Conservation (phyloP, 495 filamentous ascomycete species). For the Margaritispora aquatica region DNA sequence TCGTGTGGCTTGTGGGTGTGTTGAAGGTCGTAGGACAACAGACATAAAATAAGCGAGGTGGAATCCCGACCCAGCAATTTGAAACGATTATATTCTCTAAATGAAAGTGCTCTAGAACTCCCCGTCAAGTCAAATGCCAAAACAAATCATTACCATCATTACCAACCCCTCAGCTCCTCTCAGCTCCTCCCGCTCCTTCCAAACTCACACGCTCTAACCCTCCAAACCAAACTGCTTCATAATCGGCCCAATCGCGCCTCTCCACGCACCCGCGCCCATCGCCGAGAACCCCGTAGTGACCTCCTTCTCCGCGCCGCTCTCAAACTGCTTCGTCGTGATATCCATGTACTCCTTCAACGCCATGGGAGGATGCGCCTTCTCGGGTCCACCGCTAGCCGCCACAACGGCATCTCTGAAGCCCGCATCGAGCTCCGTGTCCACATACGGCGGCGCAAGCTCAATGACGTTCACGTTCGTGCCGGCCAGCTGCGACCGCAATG, state of each 20-base stretch:
- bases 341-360: constrained; percentile 26
- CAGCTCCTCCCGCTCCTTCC: too few relatives aligned
- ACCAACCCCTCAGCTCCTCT: too few relatives aligned
- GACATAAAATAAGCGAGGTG: not conserved
- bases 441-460: constrained; percentile 34
- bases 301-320: constrained; percentile 25
- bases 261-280: constrained; percentile 25
- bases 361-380: constrained; percentile 24
- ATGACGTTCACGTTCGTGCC: constrained; percentile 44
- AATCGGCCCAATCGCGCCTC: constrained; percentile 24
- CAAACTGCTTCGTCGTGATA: constrained; percentile 16
- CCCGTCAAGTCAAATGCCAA: too few relatives aligned
- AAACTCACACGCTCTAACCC: not conserved
- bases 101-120: too few relatives aligned
- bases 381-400: constrained; percentile 20
- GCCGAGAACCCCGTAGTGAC: constrained; percentile 27
- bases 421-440: constrained; percentile 31
- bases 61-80: not conserved
- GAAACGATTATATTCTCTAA: too few relatives aligned
- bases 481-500: constrained; percentile 80
- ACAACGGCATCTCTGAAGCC: constrained; percentile 20
- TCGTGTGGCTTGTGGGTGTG: too few relatives aligned
- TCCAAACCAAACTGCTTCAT: constrained; percentile 1
- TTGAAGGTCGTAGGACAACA: too few relatives aligned
- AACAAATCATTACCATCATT: not conserved